phyloP scores from a whole-genome alignment of 768 basidiomycete genomes.

The Russula olivacea region DNA sequence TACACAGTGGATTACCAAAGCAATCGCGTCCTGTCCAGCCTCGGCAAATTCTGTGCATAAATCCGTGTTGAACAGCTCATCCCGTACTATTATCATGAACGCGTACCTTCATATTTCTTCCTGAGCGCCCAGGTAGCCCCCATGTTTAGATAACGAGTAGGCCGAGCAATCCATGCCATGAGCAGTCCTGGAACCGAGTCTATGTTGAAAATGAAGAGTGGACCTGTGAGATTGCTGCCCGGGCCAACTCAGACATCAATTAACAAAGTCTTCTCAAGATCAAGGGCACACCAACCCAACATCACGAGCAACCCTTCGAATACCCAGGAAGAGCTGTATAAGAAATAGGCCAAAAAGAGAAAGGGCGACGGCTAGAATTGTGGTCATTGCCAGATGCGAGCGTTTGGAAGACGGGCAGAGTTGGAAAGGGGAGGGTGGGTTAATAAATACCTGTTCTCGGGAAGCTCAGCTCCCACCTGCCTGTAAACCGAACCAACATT shows the following conservation, averaged over 20 bases:
- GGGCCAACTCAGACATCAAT: not conserved
- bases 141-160: not conserved
- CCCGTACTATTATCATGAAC: not conserved
- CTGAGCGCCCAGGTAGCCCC: not conserved
- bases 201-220: not conserved
- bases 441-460: not conserved
- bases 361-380: not conserved
- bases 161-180: not conserved
- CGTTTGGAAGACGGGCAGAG: not conserved
- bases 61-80: too few species aligned
- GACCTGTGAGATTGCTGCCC: conserved; percentile 4
- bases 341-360: conserved; percentile 2
- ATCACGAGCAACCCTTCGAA: not conserved
- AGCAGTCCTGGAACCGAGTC: not conserved
- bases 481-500: not conserved
- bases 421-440: not conserved
- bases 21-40: conserved; percentile 10
- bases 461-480: not conserved
- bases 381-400: not conserved
- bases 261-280: not conserved
- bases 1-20: not conserved
- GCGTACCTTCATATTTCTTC: conserved; percentile 2
- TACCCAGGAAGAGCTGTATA: not conserved
- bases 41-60: not conserved
- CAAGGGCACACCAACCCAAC: not conserved